Percentiles rank a stretch among this genome's conserved stretches.
phyloP scores from a whole-genome alignment of 805 yeast species.

The Sugiyamaella chiloensis region DNA sequence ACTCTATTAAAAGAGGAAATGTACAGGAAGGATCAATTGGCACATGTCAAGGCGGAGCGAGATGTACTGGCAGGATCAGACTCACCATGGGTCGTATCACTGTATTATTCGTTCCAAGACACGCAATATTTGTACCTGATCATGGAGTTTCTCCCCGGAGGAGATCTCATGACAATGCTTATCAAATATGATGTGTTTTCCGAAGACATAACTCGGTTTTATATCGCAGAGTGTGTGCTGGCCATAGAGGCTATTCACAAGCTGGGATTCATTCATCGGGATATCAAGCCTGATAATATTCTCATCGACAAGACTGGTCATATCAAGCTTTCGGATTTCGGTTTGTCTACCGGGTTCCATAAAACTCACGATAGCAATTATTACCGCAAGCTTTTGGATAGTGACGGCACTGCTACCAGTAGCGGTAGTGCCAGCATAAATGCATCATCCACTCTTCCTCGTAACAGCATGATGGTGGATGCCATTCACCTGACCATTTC shows the following conservation, averaged over 20 bases:
- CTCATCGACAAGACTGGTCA: slow-evolving; percentile 77
- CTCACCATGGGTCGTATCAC: slow-evolving; percentile 84
- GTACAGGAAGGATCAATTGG: slow-evolving; percentile 91
- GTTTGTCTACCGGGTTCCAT: slow-evolving; percentile 90
- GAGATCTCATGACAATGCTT: slow-evolving; percentile 91
- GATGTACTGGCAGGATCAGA: slow-evolving; percentile 90
- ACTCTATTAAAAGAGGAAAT: slow-evolving; percentile 86
- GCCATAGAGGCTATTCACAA: slow-evolving; percentile 94
- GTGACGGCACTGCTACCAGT: slow-evolving; percentile 40
- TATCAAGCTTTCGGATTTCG: slow-evolving; percentile 70
- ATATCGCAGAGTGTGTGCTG: slow-evolving; percentile 93
- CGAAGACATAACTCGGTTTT: slow-evolving; percentile 83
- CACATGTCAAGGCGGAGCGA: slow-evolving; percentile 93
- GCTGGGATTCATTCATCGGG: slow-evolving; percentile 91
- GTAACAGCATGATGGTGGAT: slow-evolving; percentile 86
- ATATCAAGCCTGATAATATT: slow-evolving; percentile 95
- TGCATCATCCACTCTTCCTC: slow-evolving; percentile 22
- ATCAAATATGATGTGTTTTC: slow-evolving; percentile 92
- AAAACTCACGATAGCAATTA: slow-evolving; percentile 86
- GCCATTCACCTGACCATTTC: slow-evolving; percentile 95
- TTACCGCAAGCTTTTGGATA: slow-evolving; percentile 76
- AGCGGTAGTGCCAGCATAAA: too few species aligned
- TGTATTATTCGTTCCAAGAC: slow-evolving; percentile 81
- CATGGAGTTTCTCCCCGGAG: slow-evolving; percentile 83
- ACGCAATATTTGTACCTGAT: slow-evolving; percentile 68